phyloP scores from a whole-genome alignment of 768 basidiomycete genomes.

The Mycena floridula region DNA sequence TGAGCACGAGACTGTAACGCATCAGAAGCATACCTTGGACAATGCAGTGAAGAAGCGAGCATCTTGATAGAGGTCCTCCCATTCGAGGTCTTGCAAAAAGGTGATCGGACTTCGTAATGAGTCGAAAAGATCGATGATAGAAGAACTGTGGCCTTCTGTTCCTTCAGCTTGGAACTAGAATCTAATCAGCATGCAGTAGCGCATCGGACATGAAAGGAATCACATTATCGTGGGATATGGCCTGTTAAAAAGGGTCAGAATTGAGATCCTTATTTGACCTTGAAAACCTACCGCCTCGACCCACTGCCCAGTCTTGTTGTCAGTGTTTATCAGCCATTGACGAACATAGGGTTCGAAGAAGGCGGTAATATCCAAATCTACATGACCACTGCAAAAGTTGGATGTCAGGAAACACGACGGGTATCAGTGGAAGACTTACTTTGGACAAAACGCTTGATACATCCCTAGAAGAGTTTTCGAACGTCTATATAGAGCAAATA shows the following conservation, averaged over 20 bases:
- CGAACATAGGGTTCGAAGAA: conserved; percentile 88
- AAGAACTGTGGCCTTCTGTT: conserved; percentile 85
- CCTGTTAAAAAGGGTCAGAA: conserved; percentile 31
- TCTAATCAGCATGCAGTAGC: neutral
- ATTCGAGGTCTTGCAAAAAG: conserved; percentile 84
- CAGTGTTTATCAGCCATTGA: conserved; percentile 85
- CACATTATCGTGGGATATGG: conserved; percentile 81
- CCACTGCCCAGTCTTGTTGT: conserved; percentile 90
- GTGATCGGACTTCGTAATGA: conserved; percentile 86
- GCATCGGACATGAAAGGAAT: conserved; percentile 5
- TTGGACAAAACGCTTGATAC: conserved; percentile 73
- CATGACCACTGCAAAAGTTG: conserved; percentile 33
- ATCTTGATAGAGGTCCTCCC: conserved; percentile 87
- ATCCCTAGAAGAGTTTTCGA: conserved; percentile 72
- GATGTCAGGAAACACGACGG: neutral
- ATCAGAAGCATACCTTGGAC: conserved; percentile 56
- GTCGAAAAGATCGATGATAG: conserved; percentile 93
- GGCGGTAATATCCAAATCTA: conserved; percentile 62
- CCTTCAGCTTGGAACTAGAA: conserved; percentile 73
- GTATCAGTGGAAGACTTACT: conserved; percentile 39
- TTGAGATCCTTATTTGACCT: neutral
- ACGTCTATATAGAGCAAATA: conserved; percentile 81
- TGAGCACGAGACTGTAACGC: neutral
- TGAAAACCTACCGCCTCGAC: conserved; percentile 70
- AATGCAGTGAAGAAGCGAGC: conserved; percentile 87